These are phyloP conservation scores for Skeletonema grethae DNA, from an alignment of 108 stramenopile species.

Conservation along the genomic window DNA sequence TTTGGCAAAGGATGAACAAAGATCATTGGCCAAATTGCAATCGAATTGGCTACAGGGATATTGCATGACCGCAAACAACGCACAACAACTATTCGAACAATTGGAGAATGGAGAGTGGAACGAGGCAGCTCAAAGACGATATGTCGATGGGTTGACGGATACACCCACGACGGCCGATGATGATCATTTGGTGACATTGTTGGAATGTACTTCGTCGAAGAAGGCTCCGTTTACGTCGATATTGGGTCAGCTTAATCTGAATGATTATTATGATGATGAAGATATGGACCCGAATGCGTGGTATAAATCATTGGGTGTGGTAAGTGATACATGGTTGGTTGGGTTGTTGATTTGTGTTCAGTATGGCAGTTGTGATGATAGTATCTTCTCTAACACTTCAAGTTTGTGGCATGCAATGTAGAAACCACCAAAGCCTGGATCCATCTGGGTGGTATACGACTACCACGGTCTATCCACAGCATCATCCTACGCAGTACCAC, in stretches of 20 bases:
- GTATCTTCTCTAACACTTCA: too few relatives aligned
- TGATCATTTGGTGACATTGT: slow-evolving; percentile 48
- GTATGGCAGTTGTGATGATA: too few relatives aligned
- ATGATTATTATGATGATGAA: slow-evolving; percentile 71
- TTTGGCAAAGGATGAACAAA: slow-evolving; percentile 59
- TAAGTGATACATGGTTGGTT: too few relatives aligned
- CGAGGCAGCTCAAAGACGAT: slow-evolving; percentile 49
- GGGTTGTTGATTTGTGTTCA: too few relatives aligned
- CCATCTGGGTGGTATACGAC: slow-evolving; percentile 80
- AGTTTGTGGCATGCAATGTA: too few relatives aligned
- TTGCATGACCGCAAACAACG: slow-evolving; percentile 11
- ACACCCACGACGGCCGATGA: slow-evolving; percentile 65
- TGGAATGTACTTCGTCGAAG: slow-evolving; percentile 31
- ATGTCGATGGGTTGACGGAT: slow-evolving; percentile 38
- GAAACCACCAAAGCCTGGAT: slow-evolving; percentile 63
- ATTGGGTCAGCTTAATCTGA: slow-evolving; percentile 76
- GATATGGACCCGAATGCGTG: slow-evolving; percentile 66
- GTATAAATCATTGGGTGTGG: slow-evolving; percentile 68
- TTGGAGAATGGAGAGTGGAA: slow-evolving; percentile 65
- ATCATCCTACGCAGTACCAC: slow-evolving; percentile 54
- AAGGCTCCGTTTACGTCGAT: slow-evolving; percentile 61
- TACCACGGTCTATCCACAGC: slow-evolving; percentile 73
- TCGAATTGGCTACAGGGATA: slow-evolving; percentile 45
- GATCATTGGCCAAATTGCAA: slow-evolving; percentile 55
- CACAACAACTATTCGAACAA: slow-evolving; percentile 8